Conservation (phyloP, 129 eudicot species). For the Kitagawia praeruptora region DNA sequence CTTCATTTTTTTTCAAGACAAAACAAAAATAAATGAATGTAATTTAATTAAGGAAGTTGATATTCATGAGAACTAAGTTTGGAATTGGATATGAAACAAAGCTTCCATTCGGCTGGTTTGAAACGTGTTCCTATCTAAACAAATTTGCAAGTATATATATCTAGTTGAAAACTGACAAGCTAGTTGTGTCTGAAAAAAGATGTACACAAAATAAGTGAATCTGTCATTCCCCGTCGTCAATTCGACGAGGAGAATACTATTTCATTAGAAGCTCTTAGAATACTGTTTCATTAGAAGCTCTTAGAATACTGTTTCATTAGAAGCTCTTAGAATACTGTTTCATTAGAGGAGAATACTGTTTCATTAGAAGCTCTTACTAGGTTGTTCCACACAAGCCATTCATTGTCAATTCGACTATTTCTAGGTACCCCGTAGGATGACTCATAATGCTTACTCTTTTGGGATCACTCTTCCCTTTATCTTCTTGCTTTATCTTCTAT, state of each 20-base stretch:
- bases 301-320: too few relatives aligned
- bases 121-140: background rate
- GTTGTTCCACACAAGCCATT: slow-evolving; percentile 1
- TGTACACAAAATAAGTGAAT: background rate
- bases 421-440: slow-evolving; percentile 1
- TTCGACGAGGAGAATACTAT: too few relatives aligned
- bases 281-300: too few relatives aligned
- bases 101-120: slow-evolving; percentile 1
- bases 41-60: background rate
- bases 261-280: too few relatives aligned
- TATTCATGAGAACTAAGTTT: slow-evolving; percentile 1
- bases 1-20: background rate
- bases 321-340: too few relatives aligned
- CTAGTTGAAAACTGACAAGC: background rate
- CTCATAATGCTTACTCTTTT: background rate
- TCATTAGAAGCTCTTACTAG: background rate
- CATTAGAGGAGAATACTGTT: too few relatives aligned
- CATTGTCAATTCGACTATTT: background rate
- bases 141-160: background rate
- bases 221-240: background rate
- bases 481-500: background rate
- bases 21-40: background rate
- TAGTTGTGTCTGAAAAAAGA: background rate
- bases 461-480: background rate
- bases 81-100: background rate